Evolutionary conservation across 73 alveolate genomes (phyloP), one percentile per base, ranked within the genome.

Genomic region (Durusdinium trenchii): DNA sequence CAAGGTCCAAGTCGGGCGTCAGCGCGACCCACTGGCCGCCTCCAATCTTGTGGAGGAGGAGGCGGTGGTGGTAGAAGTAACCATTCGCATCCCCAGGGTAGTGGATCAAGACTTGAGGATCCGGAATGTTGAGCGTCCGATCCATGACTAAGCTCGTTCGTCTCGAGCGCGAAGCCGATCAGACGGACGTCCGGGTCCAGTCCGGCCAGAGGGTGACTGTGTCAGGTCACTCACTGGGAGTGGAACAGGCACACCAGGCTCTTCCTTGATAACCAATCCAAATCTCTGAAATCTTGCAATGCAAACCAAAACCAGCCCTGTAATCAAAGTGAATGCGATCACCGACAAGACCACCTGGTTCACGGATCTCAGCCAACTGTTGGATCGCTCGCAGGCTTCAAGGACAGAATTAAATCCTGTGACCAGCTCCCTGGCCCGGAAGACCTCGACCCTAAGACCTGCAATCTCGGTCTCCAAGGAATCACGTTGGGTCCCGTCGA

Each of bases 1-100:
- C 93, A 0, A 82, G 16, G 35, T 82, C 93, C 36, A 51, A 51
- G 50, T 82, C 93, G 0, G 93, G 93, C n/a, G 75, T 82, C n/a
- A 82, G 45, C 12, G 35, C 73, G 35, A 82, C 60, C 93, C 93
- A 82, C 9, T 30, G 64, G 64, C 64, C 64, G 20, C 64, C 64
- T 9, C 64, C 20, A 20, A 54, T 54, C 64, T 54, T 54, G 20
- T 54, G 64, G 28, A 54, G 64, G 28, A 9, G 28, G 28, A 54
- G 28, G 9, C 64, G 64, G 9, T 54, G 64, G 64, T 54, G 64
- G 28, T 20, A 54, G 64, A 12, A 54, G 20, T 12, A 54, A 9
- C 64, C 64, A 9, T 20, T 20, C 64, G 64, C 64, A 20, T 54
- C 64, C 20, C 28, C 64, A 54, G 64, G 64, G 64, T 12, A 54